Percentiles rank a stretch among this genome's conserved stretches.
These are phyloP conservation scores for Colletotrichum viniferum DNA, from an alignment of 2,329 filamentous ascomycete species.

Conservation along the genomic window DNA sequence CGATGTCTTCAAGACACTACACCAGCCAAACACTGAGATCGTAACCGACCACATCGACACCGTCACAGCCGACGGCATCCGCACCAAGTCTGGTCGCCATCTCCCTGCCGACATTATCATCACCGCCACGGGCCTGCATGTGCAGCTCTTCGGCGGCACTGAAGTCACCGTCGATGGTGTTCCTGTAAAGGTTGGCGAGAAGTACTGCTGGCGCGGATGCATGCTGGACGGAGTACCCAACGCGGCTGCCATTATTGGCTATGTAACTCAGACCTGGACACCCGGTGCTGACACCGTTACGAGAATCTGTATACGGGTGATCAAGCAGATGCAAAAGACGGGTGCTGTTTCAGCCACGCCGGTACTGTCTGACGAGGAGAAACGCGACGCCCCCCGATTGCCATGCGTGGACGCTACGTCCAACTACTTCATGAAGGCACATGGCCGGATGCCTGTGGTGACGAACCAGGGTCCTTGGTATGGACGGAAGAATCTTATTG, in stretches of 20 bases:
- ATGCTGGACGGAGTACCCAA: slow-evolving; percentile 75
- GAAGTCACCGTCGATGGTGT: slow-evolving; percentile 58
- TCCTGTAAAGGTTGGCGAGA: slow-evolving; percentile 48
- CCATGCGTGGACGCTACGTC: slow-evolving; percentile 32
- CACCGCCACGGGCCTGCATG: slow-evolving; percentile 69
- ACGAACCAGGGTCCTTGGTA: slow-evolving; percentile 40
- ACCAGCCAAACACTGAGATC: slow-evolving; percentile 47
- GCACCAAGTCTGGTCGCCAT: slow-evolving; percentile 50
- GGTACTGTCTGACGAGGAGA: slow-evolving; percentile 10
- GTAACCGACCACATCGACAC: slow-evolving; percentile 58
- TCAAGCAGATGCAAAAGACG: slow-evolving; percentile 49
- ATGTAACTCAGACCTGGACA: slow-evolving; percentile 71
- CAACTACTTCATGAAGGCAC: slow-evolving; percentile 38
- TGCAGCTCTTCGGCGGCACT: slow-evolving; percentile 61
- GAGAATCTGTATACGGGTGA: slow-evolving; percentile 51
- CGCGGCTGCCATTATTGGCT: slow-evolving; percentile 64
- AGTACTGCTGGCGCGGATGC: slow-evolving; percentile 66
- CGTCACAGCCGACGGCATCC: slow-evolving; percentile 52
- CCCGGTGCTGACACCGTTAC: slow-evolving; percentile 63
- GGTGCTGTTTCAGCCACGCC: slow-evolving; percentile 23
- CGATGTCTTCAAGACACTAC: slow-evolving; percentile 59
- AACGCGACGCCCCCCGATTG: slow-evolving; percentile 21
- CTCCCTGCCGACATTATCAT: slow-evolving; percentile 71
- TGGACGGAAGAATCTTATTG: slow-evolving; percentile 32
- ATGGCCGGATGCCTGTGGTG: slow-evolving; percentile 39